Evolutionary conservation across 1,139 yeast genomes (phyloP), one percentile per base, ranked within the genome.

Genomic region (Hyphopichia khmerensis): DNA sequence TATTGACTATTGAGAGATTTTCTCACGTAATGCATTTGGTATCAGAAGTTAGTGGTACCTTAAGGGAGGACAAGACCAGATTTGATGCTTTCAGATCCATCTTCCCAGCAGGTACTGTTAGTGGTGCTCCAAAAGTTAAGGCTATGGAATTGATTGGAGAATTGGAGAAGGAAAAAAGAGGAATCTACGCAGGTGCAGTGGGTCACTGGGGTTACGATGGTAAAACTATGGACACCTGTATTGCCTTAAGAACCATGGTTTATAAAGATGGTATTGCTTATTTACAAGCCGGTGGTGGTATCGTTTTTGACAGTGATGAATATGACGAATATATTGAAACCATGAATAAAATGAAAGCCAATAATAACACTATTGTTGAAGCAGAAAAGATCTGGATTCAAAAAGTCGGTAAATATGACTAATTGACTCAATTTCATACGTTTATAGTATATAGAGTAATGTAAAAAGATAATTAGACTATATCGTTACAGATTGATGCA

Each of bases 131-230:
- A 43, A 93, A 93, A 67, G 96, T 93, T 39, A 81, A 81, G 52
- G 99, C 99, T 9, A 93, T 93, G 99, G 95, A 91, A 64, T 74
- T 93, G 40, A 89, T 93, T 57, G 86, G 87, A 24, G 96, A 88
- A 59, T 71, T 93, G 41, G 99, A 93, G 61, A 76, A 80, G 50
- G 98, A 93, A 60, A 88, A 90, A 59, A 78, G 99, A 58, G 99
- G 99, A 35, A 91, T 91, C 13, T 93, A 93, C 60, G 99, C 99
- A 1, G 99, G 99, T 49, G 99, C 99, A 1, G 97, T 93, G n/a
- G 99, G 99, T 10, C 87, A 87, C 62, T 93, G 97, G 96, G 91
- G 96, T 1, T 93, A 90, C 60, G 96, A 89, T 57, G 89, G 95
- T 15, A 82, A 80, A 54, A 79, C 90, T 23, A 93, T 93, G 98